phyloP scores from a whole-genome alignment of 768 basidiomycete species.

The Cyathus striatus region DNA sequence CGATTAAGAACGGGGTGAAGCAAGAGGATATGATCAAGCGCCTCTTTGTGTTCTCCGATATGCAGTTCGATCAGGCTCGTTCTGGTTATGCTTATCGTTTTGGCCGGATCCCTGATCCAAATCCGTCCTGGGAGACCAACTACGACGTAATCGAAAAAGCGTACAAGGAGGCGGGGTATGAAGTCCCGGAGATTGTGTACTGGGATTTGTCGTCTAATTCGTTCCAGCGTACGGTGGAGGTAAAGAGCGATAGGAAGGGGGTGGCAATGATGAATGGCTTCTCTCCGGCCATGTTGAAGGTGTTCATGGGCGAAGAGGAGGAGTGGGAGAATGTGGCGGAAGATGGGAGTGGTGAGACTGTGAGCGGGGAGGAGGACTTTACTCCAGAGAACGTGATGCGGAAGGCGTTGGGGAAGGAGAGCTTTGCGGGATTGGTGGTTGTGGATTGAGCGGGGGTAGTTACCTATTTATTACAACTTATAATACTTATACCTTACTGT shows the following conservation, averaged over 20 bases:
- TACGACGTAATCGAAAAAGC: slow-evolving; percentile 50
- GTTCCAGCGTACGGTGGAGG: slow-evolving; percentile 45
- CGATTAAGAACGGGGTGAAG: slow-evolving; percentile 47
- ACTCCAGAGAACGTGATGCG: slow-evolving; percentile 40
- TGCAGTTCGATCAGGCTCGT: slow-evolving; percentile 58
- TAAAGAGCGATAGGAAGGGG: slow-evolving; percentile 46
- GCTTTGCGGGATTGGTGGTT: slow-evolving; percentile 55
- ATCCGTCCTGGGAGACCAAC: slow-evolving; percentile 57
- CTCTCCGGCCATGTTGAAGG: slow-evolving; percentile 64
- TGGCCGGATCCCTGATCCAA: background rate
- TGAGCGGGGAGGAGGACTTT: slow-evolving; percentile 22
- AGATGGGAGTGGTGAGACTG: slow-evolving; percentile 19
- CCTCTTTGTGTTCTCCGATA: slow-evolving; percentile 72
- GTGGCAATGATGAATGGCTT: slow-evolving; percentile 71
- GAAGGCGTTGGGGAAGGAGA: slow-evolving; percentile 39
- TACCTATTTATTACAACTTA: too few species aligned
- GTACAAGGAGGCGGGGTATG: slow-evolving; percentile 60
- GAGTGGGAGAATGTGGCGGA: slow-evolving; percentile 31
- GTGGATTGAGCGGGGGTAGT: slow-evolving; percentile 40
- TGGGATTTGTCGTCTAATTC: slow-evolving; percentile 50
- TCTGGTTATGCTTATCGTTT: background rate
- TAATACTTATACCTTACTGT: too few species aligned
- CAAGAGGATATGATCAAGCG: slow-evolving; percentile 73
- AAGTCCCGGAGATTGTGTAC: slow-evolving; percentile 68
- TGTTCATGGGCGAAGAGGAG: slow-evolving; percentile 55